phyloP scores from a whole-genome alignment of 2,329 filamentous ascomycete species.

The Ramichloridium luteum region DNA sequence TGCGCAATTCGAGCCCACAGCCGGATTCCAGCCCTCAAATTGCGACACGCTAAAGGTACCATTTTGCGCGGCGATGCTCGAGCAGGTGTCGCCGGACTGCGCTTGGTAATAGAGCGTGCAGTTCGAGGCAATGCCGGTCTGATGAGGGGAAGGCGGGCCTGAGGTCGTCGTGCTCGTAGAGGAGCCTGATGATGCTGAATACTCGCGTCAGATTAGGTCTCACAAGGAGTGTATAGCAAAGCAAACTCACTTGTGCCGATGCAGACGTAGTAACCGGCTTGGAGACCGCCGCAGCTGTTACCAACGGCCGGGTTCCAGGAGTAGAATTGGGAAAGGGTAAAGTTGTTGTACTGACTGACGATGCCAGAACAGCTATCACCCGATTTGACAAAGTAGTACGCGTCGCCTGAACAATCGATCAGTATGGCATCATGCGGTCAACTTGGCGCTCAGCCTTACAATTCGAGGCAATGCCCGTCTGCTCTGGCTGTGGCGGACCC shows the following conservation, averaged over 20 bases:
- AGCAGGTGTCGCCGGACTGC: conserved; percentile 4
- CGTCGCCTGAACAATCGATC: too few species aligned
- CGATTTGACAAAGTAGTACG: conserved; percentile 3
- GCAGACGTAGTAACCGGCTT: conserved; percentile 6
- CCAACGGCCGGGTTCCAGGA: conserved; percentile 8
- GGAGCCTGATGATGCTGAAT: too few species aligned
- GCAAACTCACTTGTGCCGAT: conserved; percentile 1
- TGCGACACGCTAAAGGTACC: conserved; percentile 3
- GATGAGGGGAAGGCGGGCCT: not conserved
- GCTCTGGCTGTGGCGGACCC: conserved; percentile 1
- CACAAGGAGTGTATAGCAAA: too few species aligned
- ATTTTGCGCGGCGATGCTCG: conserved; percentile 4
- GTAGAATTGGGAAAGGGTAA: conserved; percentile 5
- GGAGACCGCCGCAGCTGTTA: conserved; percentile 4
- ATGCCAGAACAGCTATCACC: conserved; percentile 5
- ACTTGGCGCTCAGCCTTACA: too few species aligned
- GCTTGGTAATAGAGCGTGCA: conserved; percentile 5
- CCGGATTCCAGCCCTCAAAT: conserved; percentile 9
- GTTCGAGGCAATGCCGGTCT: conserved; percentile 5
- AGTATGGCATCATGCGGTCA: too few species aligned
- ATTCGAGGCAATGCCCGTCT: conserved; percentile 1
- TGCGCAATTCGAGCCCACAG: conserved; percentile 4
- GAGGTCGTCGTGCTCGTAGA: not conserved
- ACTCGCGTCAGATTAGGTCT: too few species aligned
- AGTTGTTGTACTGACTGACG: conserved; percentile 2